These are phyloP conservation scores for Chimonanthus praecox DNA, from an alignment of 164 flowering plant genomes.

Conservation along the genomic window DNA sequence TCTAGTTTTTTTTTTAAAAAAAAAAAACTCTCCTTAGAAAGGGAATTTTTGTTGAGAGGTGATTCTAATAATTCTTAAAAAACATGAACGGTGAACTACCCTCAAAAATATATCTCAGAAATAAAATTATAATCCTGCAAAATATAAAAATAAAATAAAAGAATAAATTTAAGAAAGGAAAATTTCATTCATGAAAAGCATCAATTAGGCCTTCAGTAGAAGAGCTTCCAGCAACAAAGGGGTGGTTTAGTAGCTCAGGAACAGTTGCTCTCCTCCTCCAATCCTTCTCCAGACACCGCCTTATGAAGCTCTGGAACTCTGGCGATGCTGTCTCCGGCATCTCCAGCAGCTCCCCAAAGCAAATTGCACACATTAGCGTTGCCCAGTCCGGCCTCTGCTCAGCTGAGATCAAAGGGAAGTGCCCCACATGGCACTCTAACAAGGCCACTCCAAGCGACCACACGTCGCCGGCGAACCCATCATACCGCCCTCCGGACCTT, in stretches of 20 bases:
- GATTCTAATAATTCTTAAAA: no score
- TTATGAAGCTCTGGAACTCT: constrained; percentile 41
- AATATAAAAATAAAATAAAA: no score
- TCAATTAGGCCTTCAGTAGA: constrained; percentile 1
- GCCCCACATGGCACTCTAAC: constrained; percentile 44
- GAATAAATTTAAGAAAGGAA: no score
- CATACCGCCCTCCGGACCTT: constrained; percentile 20
- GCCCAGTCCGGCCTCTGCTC: constrained; percentile 41
- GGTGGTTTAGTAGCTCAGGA: constrained; percentile 43
- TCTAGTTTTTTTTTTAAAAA: no score
- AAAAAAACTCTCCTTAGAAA: no score
- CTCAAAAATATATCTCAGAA: no score
- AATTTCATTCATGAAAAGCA: background rate
- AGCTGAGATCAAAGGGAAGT: constrained; percentile 16
- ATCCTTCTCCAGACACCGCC: constrained; percentile 49
- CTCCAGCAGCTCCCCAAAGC: constrained; percentile 41
- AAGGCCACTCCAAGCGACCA: constrained; percentile 53
- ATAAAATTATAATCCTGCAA: no score
- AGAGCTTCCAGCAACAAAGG: constrained; percentile 28
- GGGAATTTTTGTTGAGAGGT: no score
- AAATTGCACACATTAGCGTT: constrained; percentile 51
- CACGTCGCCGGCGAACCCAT: constrained; percentile 48
- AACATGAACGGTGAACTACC: no score
- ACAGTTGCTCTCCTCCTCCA: constrained; percentile 49
- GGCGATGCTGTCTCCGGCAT: constrained; percentile 35